These are phyloP conservation scores for Exserohilum rostratum DNA, from an alignment of 2,329 filamentous ascomycete genomes.

Conservation along the genomic window DNA sequence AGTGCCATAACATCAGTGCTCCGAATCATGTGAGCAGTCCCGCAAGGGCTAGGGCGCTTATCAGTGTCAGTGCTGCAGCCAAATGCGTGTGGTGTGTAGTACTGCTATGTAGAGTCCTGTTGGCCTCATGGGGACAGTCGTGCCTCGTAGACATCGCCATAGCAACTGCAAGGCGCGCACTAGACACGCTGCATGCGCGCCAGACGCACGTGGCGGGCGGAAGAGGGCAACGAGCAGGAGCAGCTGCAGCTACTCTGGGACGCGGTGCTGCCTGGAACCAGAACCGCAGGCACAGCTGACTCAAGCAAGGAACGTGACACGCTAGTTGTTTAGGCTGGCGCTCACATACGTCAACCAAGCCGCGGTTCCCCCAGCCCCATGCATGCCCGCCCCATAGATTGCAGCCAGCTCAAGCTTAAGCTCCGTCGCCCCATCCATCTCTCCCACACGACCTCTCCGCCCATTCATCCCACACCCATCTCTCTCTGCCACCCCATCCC, in stretches of 20 bases:
- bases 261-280: slow-evolving; percentile 1
- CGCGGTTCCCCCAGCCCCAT: slow-evolving; percentile 12
- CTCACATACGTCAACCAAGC: slow-evolving; percentile 15
- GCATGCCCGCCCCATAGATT: slow-evolving; percentile 16
- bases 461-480: slow-evolving; percentile 14
- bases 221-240: neutral
- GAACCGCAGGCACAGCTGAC: neutral
- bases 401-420: slow-evolving; percentile 18
- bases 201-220: neutral
- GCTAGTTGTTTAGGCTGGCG: slow-evolving; percentile 14
- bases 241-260: neutral
- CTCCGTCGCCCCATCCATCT: slow-evolving; percentile 16
- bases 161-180: neutral
- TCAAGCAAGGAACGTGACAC: slow-evolving; percentile 14
- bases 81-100: neutral
- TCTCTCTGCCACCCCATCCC: slow-evolving; percentile 8
- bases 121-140: neutral
- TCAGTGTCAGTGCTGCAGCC: slow-evolving; percentile 3
- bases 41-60: slow-evolving; percentile 1
- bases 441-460: slow-evolving; percentile 6
- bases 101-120: neutral
- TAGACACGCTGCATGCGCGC: neutral
- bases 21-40: slow-evolving; percentile 1
- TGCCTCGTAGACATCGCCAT: too few species aligned
- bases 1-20: neutral